Conservation (phyloP, 2,329 filamentous ascomycete genomes). For the Aspergillus sp. region DNA sequence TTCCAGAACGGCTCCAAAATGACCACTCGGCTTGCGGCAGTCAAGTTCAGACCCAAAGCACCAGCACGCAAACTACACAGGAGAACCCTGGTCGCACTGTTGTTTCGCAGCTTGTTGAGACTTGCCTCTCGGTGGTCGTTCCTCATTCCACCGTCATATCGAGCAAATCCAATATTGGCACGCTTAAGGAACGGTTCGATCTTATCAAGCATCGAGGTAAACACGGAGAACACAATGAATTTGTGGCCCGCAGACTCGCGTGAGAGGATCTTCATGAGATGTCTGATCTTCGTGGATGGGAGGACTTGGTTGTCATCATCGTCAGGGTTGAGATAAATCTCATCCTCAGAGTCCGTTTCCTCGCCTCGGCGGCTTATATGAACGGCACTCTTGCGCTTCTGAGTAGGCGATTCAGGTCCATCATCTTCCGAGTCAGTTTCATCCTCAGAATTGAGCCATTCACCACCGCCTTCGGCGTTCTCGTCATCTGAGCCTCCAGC, state of each 20-base stretch:
- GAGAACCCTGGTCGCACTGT: slow-evolving; percentile 71
- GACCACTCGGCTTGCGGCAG: slow-evolving; percentile 85
- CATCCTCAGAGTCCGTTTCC: slow-evolving; percentile 38
- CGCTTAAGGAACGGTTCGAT: slow-evolving; percentile 83
- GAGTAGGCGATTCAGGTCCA: slow-evolving; percentile 24
- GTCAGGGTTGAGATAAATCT: slow-evolving; percentile 37
- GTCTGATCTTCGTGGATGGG: slow-evolving; percentile 82
- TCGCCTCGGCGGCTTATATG: slow-evolving; percentile 26
- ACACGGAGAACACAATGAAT: slow-evolving; percentile 97
- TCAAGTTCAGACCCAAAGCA: slow-evolving; percentile 87
- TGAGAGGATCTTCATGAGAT: slow-evolving; percentile 74
- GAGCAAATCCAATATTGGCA: slow-evolving; percentile 71
- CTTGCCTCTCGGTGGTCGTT: slow-evolving; percentile 90
- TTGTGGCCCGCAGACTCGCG: slow-evolving; percentile 80
- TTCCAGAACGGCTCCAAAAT: slow-evolving; percentile 99
- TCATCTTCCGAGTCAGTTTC: slow-evolving; percentile 47
- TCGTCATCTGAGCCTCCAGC: slow-evolving; percentile 85
- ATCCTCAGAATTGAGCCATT: slow-evolving; percentile 70
- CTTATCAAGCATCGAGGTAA: slow-evolving; percentile 96
- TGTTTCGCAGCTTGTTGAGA: slow-evolving; percentile 68
- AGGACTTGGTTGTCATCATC: slow-evolving; percentile 40
- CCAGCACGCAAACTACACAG: slow-evolving; percentile 94
- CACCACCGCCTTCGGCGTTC: slow-evolving; percentile 79
- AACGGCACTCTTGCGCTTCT: slow-evolving; percentile 8
- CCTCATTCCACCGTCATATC: slow-evolving; percentile 93